phyloP scores from a whole-genome alignment of 225 moss, liverwort and hornwort genomes.

The Neckera pumila region DNA sequence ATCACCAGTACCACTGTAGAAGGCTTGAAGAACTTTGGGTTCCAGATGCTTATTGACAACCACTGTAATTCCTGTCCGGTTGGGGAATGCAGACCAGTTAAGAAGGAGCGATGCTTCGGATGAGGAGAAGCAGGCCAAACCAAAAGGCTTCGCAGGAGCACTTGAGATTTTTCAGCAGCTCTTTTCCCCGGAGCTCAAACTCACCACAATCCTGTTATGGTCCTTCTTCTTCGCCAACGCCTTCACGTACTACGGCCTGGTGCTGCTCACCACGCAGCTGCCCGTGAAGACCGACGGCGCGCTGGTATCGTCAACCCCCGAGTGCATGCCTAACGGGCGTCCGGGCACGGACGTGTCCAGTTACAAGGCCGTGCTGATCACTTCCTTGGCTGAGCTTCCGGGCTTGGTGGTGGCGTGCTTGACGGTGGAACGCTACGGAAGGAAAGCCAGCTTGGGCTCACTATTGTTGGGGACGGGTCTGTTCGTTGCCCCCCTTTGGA shows the following conservation, averaged over 20 bases:
- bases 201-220: slow-evolving; percentile 71
- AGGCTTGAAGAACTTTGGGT: background rate
- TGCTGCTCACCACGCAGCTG: slow-evolving; percentile 79
- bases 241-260: slow-evolving; percentile 90
- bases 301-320: background rate
- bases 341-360: slow-evolving; percentile 52
- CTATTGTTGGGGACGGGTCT: slow-evolving; percentile 62
- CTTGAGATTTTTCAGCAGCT: slow-evolving; percentile 38
- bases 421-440: slow-evolving; percentile 78
- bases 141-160: background rate
- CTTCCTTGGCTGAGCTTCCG: slow-evolving; percentile 76
- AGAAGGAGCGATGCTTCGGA: background rate
- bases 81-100: background rate
- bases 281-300: slow-evolving; percentile 31
- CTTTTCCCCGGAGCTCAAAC: slow-evolving; percentile 59
- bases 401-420: slow-evolving; percentile 81
- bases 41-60: background rate
- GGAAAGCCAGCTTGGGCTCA: slow-evolving; percentile 50
- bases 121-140: background rate
- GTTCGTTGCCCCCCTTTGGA: slow-evolving; percentile 61
- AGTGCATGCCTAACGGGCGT: slow-evolving; percentile 35
- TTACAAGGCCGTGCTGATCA: slow-evolving; percentile 76
- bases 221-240: slow-evolving; percentile 80
- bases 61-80: background rate
- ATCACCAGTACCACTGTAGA: background rate